Percentiles rank a stretch among this genome's conserved stretches.
Conservation (phyloP, 495 filamentous ascomycete species). For the Terfezia boudieri region DNA sequence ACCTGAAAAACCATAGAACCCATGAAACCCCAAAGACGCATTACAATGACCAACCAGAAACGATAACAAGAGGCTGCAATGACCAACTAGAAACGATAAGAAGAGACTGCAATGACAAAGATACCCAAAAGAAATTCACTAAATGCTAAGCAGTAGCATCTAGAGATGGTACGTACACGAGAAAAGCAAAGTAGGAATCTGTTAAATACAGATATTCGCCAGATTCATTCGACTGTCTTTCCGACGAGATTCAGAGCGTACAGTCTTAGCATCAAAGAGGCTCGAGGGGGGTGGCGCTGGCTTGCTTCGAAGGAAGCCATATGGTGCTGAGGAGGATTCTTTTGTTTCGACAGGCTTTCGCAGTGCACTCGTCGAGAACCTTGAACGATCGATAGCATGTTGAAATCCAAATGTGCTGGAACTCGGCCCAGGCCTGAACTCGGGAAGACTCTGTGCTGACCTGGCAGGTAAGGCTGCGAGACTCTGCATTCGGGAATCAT, state of each 20-base stretch:
- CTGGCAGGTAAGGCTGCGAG: not conserved
- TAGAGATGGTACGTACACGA: not conserved
- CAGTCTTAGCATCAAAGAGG: not conserved
- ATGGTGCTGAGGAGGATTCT: too few relatives aligned
- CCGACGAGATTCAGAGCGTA: not conserved
- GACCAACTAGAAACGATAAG: not conserved
- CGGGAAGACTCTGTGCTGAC: not conserved
- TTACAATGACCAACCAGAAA: not conserved
- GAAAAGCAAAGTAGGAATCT: not conserved
- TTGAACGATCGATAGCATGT: too few relatives aligned
- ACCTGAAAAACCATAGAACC: not conserved
- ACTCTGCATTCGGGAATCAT: not conserved
- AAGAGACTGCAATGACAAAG: not conserved
- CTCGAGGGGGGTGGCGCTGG: not conserved
- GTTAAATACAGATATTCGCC: not conserved
- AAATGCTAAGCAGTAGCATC: not conserved
- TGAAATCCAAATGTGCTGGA: too few relatives aligned
- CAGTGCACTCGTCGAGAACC: too few relatives aligned
- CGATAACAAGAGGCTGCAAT: not conserved
- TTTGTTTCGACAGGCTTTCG: too few relatives aligned
- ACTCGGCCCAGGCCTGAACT: not conserved
- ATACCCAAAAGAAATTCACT: not conserved
- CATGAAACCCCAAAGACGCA: not conserved
- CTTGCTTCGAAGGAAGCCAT: too few relatives aligned
- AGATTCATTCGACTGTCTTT: not conserved